Percentiles rank a stretch among this genome's conserved stretches.
phyloP scores from a whole-genome alignment of 306 rosid genomes.

The Elaeagnus macrophylla region DNA sequence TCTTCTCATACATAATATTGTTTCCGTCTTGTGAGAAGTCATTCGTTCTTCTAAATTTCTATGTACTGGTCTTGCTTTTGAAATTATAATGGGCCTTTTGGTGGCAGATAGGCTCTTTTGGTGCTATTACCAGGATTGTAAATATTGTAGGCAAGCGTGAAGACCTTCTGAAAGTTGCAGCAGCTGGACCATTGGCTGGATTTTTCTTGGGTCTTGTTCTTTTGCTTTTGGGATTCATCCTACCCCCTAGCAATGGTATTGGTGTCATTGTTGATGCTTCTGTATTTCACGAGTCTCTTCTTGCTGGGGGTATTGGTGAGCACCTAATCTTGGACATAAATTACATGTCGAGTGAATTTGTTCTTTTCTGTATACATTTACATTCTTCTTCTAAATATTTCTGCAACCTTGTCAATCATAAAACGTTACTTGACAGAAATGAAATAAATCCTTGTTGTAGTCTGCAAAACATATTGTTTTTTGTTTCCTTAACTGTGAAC shows the following conservation, averaged over 20 bases:
- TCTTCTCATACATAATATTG: constrained; percentile 8
- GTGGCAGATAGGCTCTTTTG: constrained; percentile 99
- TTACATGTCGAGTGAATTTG: neutral
- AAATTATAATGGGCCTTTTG: constrained; percentile 50
- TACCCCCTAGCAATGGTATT: constrained; percentile 87
- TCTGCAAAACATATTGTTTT: too few species aligned
- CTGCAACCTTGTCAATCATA: too few species aligned
- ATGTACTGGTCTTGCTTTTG: constrained; percentile 2
- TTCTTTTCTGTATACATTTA: neutral
- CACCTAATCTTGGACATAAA: constrained; percentile 6
- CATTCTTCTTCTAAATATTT: too few species aligned
- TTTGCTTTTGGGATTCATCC: constrained; percentile 69
- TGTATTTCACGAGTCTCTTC: constrained; percentile 93
- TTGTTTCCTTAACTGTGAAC: neutral
- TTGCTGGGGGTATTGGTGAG: constrained; percentile 90
- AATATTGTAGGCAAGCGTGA: constrained; percentile 85
- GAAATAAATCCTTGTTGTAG: too few species aligned
- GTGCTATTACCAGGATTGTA: constrained; percentile 85
- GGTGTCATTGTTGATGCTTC: constrained; percentile 78
- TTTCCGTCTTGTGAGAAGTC: neutral
- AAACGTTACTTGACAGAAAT: too few species aligned
- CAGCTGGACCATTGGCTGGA: constrained; percentile 93
- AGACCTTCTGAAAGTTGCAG: constrained; percentile 89
- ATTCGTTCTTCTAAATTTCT: constrained; percentile 8
- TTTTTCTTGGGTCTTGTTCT: constrained; percentile 70